Evolutionary conservation across 2,329 filamentous ascomycete species (phyloP).

Genomic region (Elsinoe australis): DNA sequence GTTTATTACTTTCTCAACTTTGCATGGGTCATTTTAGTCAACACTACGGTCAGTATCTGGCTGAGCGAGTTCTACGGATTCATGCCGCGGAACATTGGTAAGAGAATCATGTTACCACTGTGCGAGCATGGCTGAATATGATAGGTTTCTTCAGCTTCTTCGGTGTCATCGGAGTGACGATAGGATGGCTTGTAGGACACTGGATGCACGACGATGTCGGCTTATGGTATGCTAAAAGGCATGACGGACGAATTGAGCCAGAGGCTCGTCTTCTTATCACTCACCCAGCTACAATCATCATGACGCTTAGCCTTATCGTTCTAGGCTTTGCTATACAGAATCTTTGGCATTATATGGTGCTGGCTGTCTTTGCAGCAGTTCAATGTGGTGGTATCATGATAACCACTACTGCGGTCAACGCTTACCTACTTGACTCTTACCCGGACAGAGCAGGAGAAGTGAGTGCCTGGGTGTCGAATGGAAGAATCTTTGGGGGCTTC

Average conservation of each 20-base stretch:
- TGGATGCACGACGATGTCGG: slow-evolving; percentile 45
- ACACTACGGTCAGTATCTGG: slow-evolving; percentile 24
- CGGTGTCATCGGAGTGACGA: slow-evolving; percentile 46
- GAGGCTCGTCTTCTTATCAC: slow-evolving; percentile 47
- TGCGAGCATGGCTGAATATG: no score
- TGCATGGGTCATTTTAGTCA: slow-evolving; percentile 26
- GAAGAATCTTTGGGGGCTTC: slow-evolving; percentile 41
- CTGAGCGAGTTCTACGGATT: slow-evolving; percentile 32
- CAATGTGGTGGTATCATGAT: slow-evolving; percentile 51
- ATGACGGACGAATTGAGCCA: slow-evolving; percentile 50
- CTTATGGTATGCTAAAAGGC: slow-evolving; percentile 21
- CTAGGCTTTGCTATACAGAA: slow-evolving; percentile 46
- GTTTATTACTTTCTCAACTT: slow-evolving; percentile 33
- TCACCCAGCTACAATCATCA: slow-evolving; percentile 43
- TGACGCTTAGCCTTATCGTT: slow-evolving; percentile 44
- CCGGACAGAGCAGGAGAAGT: slow-evolving; percentile 50
- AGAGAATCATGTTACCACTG: no score
- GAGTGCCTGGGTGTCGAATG: slow-evolving; percentile 46
- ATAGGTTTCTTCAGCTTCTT: slow-evolving; percentile 55
- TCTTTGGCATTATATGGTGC: slow-evolving; percentile 50
- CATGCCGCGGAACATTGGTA: slow-evolving; percentile 42
- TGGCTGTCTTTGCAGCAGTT: no score
- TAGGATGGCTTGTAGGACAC: slow-evolving; percentile 50
- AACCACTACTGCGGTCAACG: slow-evolving; percentile 45
- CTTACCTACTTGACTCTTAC: slow-evolving; percentile 49